phyloP scores from a whole-genome alignment of 495 filamentous ascomycete species.

The Penicillium goetzii region DNA sequence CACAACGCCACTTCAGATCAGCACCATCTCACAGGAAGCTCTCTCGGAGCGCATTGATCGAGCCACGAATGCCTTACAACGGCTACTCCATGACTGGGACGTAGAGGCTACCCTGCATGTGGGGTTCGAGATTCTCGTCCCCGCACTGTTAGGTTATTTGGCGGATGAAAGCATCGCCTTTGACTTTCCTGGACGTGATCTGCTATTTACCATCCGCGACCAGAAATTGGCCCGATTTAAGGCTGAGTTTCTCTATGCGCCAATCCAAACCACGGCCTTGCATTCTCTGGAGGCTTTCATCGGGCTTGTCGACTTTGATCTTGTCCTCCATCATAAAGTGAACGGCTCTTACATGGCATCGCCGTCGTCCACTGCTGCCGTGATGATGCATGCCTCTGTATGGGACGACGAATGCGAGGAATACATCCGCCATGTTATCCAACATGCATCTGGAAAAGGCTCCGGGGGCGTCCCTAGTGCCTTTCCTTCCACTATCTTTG shows the following conservation, averaged over 20 bases:
- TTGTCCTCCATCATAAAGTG: conserved; percentile 47
- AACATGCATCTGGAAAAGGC: conserved; percentile 32
- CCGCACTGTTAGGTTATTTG: not conserved
- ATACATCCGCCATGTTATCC: conserved; percentile 33
- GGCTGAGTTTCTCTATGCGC: conserved; percentile 33
- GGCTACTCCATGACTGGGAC: not conserved
- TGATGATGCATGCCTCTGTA: conserved; percentile 41
- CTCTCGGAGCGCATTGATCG: not conserved
- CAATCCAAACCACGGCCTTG: conserved; percentile 34
- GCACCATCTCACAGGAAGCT: not conserved
- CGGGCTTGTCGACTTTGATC: conserved; percentile 48
- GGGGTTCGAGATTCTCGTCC: conserved; percentile 2
- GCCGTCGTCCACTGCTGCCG: conserved; percentile 53
- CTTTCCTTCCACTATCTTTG: conserved; percentile 41
- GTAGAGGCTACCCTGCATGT: conserved; percentile 1
- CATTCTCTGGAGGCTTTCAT: conserved; percentile 55
- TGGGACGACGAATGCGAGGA: conserved; percentile 49
- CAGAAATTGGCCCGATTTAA: conserved; percentile 36
- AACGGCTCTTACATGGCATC: conserved; percentile 52
- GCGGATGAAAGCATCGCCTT: not conserved
- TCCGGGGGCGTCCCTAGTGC: conserved; percentile 38
- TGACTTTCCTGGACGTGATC: not conserved
- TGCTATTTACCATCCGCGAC: conserved; percentile 10
- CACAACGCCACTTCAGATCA: not conserved
- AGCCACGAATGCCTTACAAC: not conserved